Conservation (phyloP, 2,329 filamentous ascomycete species). For the Emericellopsis atlantica region DNA sequence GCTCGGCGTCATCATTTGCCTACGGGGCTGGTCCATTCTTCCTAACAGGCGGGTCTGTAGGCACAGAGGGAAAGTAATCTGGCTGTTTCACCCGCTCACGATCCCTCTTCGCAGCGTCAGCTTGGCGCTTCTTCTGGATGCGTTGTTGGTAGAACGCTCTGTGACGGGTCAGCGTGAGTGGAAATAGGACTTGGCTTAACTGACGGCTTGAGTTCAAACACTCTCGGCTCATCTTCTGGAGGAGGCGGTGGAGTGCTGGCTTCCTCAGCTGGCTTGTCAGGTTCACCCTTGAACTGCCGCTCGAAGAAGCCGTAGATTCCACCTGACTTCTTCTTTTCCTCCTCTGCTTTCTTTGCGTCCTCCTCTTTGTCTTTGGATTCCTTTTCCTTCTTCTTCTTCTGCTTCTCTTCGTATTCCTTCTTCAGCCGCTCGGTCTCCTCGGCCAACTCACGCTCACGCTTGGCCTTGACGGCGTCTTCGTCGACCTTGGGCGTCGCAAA, state of each 20-base stretch:
- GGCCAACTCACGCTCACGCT: constrained; percentile 47
- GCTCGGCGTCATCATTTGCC: too few relatives aligned
- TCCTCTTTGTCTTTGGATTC: constrained; percentile 39
- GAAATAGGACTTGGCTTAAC: not conserved
- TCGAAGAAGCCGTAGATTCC: constrained; percentile 11
- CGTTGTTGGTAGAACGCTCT: constrained; percentile 83
- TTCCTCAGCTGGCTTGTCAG: constrained; percentile 6
- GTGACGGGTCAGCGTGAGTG: constrained; percentile 1
- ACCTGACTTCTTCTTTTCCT: constrained; percentile 16
- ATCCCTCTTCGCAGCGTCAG: constrained; percentile 55
- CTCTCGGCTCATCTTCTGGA: constrained; percentile 56
- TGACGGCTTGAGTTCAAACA: constrained; percentile 77
- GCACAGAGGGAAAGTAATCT: constrained; percentile 73
- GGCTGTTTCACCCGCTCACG: constrained; percentile 70
- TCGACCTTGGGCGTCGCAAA: constrained; percentile 71
- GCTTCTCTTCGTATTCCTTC: constrained; percentile 67
- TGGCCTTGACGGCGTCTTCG: constrained; percentile 49
- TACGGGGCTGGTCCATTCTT: too few relatives aligned
- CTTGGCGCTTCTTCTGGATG: constrained; percentile 52
- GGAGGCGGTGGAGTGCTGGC: constrained; percentile 6
- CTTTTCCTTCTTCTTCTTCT: constrained; percentile 56
- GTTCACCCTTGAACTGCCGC: constrained; percentile 5
- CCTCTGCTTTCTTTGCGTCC: constrained; percentile 28
- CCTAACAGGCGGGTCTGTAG: constrained; percentile 38
- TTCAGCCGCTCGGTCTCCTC: constrained; percentile 52